phyloP scores from a whole-genome alignment of 108 stramenopile species.

The Cafeteria roenbergensis region DNA sequence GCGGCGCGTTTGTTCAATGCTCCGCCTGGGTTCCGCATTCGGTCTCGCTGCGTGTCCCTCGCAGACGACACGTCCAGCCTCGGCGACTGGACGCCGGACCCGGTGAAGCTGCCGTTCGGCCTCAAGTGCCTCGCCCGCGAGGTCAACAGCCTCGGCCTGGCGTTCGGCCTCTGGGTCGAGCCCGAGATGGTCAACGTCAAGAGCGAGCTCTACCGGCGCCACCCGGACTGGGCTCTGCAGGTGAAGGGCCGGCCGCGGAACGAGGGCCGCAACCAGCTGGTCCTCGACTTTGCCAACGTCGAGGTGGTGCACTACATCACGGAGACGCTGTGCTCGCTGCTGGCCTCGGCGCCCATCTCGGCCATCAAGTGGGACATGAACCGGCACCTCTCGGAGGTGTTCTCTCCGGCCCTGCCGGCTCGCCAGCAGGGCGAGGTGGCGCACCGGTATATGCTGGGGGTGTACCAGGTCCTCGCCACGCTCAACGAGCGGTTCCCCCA shows the following conservation, averaged over 20 bases:
- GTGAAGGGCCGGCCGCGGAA: slow-evolving; percentile 7
- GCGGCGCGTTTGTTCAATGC: no score
- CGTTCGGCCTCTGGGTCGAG: slow-evolving; percentile 19
- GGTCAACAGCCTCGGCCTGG: neutral
- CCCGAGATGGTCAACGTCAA: slow-evolving; percentile 17
- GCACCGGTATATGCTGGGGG: slow-evolving; percentile 7
- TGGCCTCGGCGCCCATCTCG: slow-evolving; percentile 1
- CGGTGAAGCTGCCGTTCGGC: slow-evolving; percentile 10
- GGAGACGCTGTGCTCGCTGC: neutral
- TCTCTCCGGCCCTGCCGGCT: neutral
- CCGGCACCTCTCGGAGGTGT: slow-evolving; percentile 12
- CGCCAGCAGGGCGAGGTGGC: neutral
- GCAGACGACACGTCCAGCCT: slow-evolving; percentile 12
- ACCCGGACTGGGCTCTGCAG: slow-evolving; percentile 18
- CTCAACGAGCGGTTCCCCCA: slow-evolving; percentile 15
- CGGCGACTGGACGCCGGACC: slow-evolving; percentile 13
- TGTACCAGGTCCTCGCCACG: slow-evolving; percentile 4
- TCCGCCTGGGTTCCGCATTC: no score
- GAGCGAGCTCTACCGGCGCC: neutral
- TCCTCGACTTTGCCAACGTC: slow-evolving; percentile 6
- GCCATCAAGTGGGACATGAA: slow-evolving; percentile 23
- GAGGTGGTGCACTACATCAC: slow-evolving; percentile 11
- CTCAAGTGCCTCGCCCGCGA: slow-evolving; percentile 6
- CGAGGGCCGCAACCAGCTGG: slow-evolving; percentile 16
- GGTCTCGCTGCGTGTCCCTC: no score